Evolutionary conservation across 305 asterid species (phyloP), one percentile per base, ranked within the genome.

Genomic region (Ilex paraguariensis): DNA sequence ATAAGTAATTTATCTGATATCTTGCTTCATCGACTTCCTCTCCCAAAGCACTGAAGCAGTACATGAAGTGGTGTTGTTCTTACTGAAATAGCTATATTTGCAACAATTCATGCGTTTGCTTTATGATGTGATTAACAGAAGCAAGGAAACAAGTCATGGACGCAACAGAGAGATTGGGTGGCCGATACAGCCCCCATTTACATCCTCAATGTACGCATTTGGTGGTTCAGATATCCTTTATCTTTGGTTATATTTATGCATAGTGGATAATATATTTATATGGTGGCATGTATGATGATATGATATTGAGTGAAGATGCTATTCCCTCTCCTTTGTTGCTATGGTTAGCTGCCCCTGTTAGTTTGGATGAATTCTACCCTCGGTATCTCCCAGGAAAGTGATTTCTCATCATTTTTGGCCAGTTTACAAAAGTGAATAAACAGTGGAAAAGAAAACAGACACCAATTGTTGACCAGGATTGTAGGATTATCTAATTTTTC

Each of bases 161-260:
- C 72, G 99, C 99, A 61, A 83, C 96, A 1, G 89, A 84, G 85
- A 87, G 84, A 75, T 72, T 93, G 75, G 96, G 97, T 68, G 99
- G 99, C 48, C 87, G 75, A 78, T 93, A 90, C 67, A 93, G 99
- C 70, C 87, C 97, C 31, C 87, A 90, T 80, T 84, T 93, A 72
- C 96, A 90, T 68, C 90, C 92, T 64, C 92, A 83, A 11, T 93
- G 99, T 83, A 93, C 96, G 48, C 99, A 93, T 78, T 81, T 93
- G 95, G 95, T 93, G 75, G 99, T 90, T 78, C 95, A 90, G 76
- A 93, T 93, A 93, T 93, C 99, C 99, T 85, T 82, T 72, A 42
- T 51, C 42, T 36, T 36, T 36, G 6, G 42, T 36, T 36, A 36
- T 36, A 4, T 45, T 50, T 50, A 3, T 30, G 7, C 42, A 28